Evolutionary conservation across 73 alveolate species (phyloP).

Genomic region (Paramecium pentaurelia): DNA sequence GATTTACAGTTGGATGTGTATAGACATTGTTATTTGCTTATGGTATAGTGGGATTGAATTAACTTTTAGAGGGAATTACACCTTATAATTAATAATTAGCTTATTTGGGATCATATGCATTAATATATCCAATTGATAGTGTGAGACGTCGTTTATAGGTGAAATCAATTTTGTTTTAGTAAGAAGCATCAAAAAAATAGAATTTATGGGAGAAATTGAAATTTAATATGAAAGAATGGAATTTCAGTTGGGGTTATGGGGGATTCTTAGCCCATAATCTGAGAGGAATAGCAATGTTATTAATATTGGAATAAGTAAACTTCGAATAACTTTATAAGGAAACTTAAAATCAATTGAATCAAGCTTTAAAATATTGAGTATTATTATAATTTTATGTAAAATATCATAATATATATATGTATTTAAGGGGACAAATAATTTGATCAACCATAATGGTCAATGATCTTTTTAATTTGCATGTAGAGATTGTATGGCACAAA

Average conservation of each 20-base stretch:
- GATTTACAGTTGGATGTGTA: neutral
- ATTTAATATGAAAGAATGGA: neutral
- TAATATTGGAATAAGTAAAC: neutral
- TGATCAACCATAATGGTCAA: neutral
- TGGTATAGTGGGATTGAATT: neutral
- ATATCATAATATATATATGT: neutral
- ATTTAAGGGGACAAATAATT: neutral
- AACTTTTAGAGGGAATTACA: neutral
- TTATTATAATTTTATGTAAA: neutral
- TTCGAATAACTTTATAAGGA: neutral
- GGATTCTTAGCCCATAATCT: conserved; percentile 27
- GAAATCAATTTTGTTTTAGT: conserved; percentile 7
- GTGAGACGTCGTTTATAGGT: conserved; percentile 37
- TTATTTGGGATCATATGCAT: neutral
- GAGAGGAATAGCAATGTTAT: neutral
- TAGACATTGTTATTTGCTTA: neutral
- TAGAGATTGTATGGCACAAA: neutral
- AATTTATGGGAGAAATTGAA: neutral
- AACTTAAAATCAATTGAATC: neutral
- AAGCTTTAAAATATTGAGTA: neutral
- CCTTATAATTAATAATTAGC: neutral
- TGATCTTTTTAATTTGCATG: neutral
- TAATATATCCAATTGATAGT: conserved; percentile 20
- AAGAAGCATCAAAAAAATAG: conserved; percentile 2
- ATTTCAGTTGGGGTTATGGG: neutral